These are phyloP conservation scores for Neodidymelliopsis sp. DNA, from an alignment of 2,329 filamentous ascomycete genomes.

Conservation along the genomic window DNA sequence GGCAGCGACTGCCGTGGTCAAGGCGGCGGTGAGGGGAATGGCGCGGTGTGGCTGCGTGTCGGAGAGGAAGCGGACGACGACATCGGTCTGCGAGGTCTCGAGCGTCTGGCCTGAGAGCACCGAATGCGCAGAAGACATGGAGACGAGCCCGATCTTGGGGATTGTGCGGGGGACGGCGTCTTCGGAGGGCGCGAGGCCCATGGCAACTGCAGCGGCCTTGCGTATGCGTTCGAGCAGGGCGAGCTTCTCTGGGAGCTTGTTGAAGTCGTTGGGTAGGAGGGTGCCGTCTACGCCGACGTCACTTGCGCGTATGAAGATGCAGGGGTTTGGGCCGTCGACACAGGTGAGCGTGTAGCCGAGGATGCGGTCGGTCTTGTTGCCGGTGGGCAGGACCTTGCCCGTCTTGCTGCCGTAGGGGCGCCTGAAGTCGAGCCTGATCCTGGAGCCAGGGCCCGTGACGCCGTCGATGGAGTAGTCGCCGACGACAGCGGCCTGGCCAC, in stretches of 20 bases:
- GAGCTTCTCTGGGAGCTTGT: constrained; percentile 58
- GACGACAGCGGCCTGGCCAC: constrained; percentile 55
- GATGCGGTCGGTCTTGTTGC: constrained; percentile 61
- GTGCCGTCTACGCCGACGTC: constrained; percentile 60
- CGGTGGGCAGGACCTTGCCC: constrained; percentile 67
- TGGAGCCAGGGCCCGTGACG: constrained; percentile 65
- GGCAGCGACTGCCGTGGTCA: constrained; percentile 53
- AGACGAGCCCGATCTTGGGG: constrained; percentile 69
- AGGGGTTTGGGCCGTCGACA: constrained; percentile 70
- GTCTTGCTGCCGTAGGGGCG: constrained; percentile 70
- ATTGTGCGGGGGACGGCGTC: constrained; percentile 62
- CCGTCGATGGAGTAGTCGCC: constrained; percentile 71
- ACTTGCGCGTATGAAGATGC: constrained; percentile 65
- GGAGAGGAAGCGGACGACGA: constrained; percentile 55
- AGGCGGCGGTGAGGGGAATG: constrained; percentile 52
- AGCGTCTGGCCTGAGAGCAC: constrained; percentile 51
- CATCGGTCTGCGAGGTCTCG: constrained; percentile 44
- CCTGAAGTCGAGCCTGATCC: constrained; percentile 67
- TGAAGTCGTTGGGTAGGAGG: constrained; percentile 63
- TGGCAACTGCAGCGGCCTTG: constrained; percentile 63
- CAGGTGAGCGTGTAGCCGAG: constrained; percentile 62
- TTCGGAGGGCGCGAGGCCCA: constrained; percentile 63
- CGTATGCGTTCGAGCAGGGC: constrained; percentile 65
- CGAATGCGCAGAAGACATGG: constrained; percentile 47
- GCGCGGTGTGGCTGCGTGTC: constrained; percentile 55